These are phyloP conservation scores for Auricularia sp. DNA, from an alignment of 768 basidiomycete genomes.

Conservation along the genomic window DNA sequence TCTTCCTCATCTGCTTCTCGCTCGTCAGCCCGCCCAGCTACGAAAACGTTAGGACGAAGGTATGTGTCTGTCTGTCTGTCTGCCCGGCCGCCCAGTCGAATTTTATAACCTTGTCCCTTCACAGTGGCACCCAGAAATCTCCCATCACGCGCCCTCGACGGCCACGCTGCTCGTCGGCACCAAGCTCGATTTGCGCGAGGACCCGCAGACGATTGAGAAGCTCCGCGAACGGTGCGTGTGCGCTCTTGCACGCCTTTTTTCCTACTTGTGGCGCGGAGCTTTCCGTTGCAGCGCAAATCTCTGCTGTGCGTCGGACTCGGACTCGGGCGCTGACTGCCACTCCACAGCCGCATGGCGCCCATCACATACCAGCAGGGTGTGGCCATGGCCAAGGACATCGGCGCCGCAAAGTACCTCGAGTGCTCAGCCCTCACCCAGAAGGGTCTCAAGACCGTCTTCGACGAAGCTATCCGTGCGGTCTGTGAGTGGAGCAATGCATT, in stretches of 20 bases:
- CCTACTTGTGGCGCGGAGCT: conserved; percentile 1
- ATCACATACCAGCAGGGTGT: conserved; percentile 89
- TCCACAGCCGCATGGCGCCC: conserved; percentile 80
- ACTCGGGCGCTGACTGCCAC: not conserved
- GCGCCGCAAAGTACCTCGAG: conserved; percentile 91
- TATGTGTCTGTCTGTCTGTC: conserved; percentile 33
- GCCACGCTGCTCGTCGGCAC: conserved; percentile 93
- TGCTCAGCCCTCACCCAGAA: conserved; percentile 97
- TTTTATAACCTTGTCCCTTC: not conserved
- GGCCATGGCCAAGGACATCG: conserved; percentile 85
- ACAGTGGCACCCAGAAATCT: conserved; percentile 95
- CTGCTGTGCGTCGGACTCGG: not conserved
- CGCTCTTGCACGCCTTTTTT: not conserved
- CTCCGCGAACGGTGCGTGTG: conserved; percentile 70
- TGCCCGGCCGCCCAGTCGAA: not conserved
- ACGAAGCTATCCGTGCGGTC: conserved; percentile 96
- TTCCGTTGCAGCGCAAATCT: conserved; percentile 5
- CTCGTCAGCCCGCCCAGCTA: conserved; percentile 96
- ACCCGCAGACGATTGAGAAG: conserved; percentile 85
- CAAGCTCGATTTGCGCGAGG: conserved; percentile 94
- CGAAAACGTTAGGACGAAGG: conserved; percentile 98
- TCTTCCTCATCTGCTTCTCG: conserved; percentile 98
- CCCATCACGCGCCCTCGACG: conserved; percentile 91
- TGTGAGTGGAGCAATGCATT: conserved; percentile 42
- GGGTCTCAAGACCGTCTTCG: conserved; percentile 97